A percentile compares a stretch with the other conserved stretches of the same genome.
These are phyloP conservation scores for Hymenoscyphus salicellus DNA, from an alignment of 2,329 filamentous ascomycete species.

Conservation along the genomic window DNA sequence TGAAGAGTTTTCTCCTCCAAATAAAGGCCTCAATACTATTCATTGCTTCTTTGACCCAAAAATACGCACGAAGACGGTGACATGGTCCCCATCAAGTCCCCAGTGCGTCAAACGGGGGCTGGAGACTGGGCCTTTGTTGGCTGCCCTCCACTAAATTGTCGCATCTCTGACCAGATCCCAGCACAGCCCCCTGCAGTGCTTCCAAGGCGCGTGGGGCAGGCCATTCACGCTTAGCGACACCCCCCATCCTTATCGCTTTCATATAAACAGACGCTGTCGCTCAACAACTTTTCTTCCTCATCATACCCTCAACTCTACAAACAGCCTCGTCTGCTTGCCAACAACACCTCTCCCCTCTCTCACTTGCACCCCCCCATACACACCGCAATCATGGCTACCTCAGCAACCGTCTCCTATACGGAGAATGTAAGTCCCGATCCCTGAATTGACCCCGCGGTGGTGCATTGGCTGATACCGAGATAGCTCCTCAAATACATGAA, in stretches of 20 bases:
- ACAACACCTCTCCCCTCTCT: conserved; percentile 1
- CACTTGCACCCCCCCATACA: conserved; percentile 5
- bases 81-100: neutral
- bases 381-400: conserved; percentile 33
- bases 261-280: conserved; percentile 8
- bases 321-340: conserved; percentile 14
- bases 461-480: conserved; percentile 22
- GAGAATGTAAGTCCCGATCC: conserved; percentile 38
- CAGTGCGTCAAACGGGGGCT: neutral
- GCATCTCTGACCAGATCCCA: neutral
- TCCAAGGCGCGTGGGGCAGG: neutral
- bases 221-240: neutral
- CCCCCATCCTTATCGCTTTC: conserved; percentile 11
- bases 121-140: neutral
- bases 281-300: conserved; percentile 1
- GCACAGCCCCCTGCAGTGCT: neutral
- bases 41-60: neutral
- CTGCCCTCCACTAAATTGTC: neutral
- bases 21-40: conserved; percentile 4
- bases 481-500: conserved; percentile 89
- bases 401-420: conserved; percentile 38
- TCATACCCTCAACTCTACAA: neutral
- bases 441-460: conserved; percentile 18
- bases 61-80: neutral
- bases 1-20: neutral